phyloP scores from a whole-genome alignment of 441 rosid species.

The Mallotus repandus region DNA sequence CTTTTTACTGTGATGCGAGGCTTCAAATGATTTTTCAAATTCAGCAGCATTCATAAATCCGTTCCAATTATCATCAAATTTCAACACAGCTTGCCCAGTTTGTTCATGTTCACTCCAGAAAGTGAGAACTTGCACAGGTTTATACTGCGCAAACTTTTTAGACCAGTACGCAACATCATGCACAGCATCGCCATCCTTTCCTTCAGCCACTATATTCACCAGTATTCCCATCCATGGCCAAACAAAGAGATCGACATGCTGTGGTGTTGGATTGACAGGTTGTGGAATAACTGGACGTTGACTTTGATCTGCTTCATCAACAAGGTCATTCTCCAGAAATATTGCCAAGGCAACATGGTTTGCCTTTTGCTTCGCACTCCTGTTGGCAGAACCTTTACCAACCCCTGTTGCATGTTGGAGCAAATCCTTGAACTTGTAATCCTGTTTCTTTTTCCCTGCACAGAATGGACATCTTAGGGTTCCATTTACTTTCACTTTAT shows the following conservation, averaged over 20 bases:
- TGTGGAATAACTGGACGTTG: constrained; percentile 28
- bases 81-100: constrained; percentile 50
- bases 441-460: constrained; percentile 80
- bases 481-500: constrained; percentile 63
- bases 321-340: constrained; percentile 59
- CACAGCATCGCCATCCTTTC: constrained; percentile 23
- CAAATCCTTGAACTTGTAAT: constrained; percentile 70
- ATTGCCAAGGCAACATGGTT: constrained; percentile 71
- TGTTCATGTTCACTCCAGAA: constrained; percentile 44
- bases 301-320: constrained; percentile 40
- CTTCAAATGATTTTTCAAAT: constrained; percentile 65
- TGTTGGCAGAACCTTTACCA: constrained; percentile 65
- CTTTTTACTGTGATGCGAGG: constrained; percentile 41
- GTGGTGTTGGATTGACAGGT: constrained; percentile 29
- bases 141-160: constrained; percentile 49
- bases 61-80: constrained; percentile 57
- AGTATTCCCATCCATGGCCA: constrained; percentile 89
- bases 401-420: constrained; percentile 86
- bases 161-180: constrained; percentile 51
- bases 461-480: constrained; percentile 78
- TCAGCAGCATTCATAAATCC: constrained; percentile 55
- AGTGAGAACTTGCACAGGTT: constrained; percentile 50
- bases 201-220: constrained; percentile 33
- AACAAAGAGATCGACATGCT: constrained; percentile 48
- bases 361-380: constrained; percentile 72